Conservation (phyloP, 129 eudicot genomes). For the Flaveria linearis region DNA sequence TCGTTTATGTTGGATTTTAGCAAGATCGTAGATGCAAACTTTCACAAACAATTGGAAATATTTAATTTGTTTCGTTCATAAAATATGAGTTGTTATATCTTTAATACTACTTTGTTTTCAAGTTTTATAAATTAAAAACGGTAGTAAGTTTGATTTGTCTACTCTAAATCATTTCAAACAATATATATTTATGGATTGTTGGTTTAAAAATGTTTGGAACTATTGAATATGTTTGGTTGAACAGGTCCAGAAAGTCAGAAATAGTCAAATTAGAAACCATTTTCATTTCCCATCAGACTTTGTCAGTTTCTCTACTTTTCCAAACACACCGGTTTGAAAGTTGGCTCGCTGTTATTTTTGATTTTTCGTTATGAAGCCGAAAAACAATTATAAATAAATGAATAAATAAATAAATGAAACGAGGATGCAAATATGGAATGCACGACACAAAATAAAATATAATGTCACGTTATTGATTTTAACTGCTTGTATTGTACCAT, state of each 20-base stretch:
- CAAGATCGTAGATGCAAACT: too few relatives aligned
- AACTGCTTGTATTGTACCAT: too few relatives aligned
- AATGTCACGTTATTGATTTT: too few relatives aligned
- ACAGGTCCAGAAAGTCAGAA: conserved; percentile 14
- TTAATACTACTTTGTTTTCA: too few relatives aligned
- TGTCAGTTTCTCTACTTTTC: conserved; percentile 10
- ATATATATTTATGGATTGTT: background rate
- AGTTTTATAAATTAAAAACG: too few relatives aligned
- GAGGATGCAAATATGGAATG: too few relatives aligned
- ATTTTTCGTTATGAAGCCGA: background rate
- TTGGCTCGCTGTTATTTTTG: background rate
- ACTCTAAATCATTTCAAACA: too few relatives aligned
- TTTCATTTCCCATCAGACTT: conserved; percentile 2
- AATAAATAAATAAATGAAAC: background rate
- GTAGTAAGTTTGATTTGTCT: background rate
- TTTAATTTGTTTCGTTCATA: too few relatives aligned
- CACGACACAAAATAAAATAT: too few relatives aligned
- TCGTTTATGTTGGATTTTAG: too few relatives aligned
- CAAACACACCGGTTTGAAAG: conserved; percentile 9
- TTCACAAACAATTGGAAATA: too few relatives aligned
- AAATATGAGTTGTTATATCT: too few relatives aligned
- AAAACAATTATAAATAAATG: background rate
- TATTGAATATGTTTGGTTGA: conserved; percentile 19
- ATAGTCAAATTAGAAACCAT: conserved; percentile 23
- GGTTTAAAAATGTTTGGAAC: background rate